Evolutionary conservation across 2,329 filamentous ascomycete species (phyloP).

Genomic region (Alternaria sp.): DNA sequence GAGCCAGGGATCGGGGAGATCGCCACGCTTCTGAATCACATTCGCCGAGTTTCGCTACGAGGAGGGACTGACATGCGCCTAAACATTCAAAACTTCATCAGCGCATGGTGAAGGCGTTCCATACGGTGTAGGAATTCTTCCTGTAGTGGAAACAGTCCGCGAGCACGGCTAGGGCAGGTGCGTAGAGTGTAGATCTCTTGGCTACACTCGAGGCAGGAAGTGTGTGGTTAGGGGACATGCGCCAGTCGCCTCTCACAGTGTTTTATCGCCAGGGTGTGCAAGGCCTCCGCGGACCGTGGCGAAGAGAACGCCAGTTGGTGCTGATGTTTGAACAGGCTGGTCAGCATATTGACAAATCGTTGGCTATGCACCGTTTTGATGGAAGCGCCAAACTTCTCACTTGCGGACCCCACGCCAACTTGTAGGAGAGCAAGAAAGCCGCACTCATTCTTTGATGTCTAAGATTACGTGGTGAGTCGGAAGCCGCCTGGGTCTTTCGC

Average conservation of each 20-base stretch:
- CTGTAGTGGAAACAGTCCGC: not conserved
- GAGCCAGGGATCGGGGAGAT: constrained; percentile 1
- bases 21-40: not conserved
- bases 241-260: not conserved
- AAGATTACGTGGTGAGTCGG: not conserved
- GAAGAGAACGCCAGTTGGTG: not conserved
- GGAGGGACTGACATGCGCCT: not conserved
- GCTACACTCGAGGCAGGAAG: not conserved
- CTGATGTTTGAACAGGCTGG: not conserved
- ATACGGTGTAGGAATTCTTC: not conserved
- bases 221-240: not conserved
- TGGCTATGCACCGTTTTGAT: not conserved
- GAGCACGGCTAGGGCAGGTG: not conserved
- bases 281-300: not conserved
- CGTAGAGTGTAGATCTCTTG: not conserved
- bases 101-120: not conserved
- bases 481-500: not conserved
- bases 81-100: not conserved
- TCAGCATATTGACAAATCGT: not conserved
- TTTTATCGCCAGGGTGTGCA: not conserved
- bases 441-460: not conserved
- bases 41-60: not conserved
- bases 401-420: not conserved
- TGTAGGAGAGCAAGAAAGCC: not conserved
- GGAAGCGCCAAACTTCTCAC: not conserved